Evolutionary conservation across 208 protist species (phyloP), one percentile per base, ranked within the genome.

Genomic region (Trypanosoma boissoni): DNA sequence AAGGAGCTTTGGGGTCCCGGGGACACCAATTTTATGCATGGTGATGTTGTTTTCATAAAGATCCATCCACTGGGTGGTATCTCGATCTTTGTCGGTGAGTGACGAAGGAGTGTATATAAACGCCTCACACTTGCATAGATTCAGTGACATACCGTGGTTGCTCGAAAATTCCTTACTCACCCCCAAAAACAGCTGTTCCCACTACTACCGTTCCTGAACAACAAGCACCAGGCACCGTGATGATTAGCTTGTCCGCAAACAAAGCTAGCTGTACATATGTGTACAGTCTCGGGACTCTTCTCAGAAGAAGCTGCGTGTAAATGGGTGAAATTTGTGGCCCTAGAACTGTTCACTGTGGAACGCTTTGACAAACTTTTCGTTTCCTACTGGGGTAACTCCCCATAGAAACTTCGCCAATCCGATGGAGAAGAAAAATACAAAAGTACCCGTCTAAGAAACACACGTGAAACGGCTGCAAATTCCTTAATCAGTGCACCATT

Each of bases 121-220:
- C 2, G 50, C 50, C 29, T 55, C 50, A 20, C 50, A 55, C 50
- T 55, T 55, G 9, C 9, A 23, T 20, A 29, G 50, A 23, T 55
- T 41, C 28, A 55, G 3, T 18, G 29, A 9, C 28, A 55, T 31
- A 37, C 29, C 50, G 28, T 55, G 9, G 27, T 55, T 16, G 1
- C 12, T 16, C 5, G 27, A 21, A 24, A 24, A 41, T 23, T 55
- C 4, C 23, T 37, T 12, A 6, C 34, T 4, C 2, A 5, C 5
- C 1, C 9, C 28, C 6, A 55, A n/a, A n/a, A 16, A 37, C 28
- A 8, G 10, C 9, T 3, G 16, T 55, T 5, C 27, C 50, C 12
- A 39, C 21, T 1, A n/a, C 27, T 21, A 41, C 29, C 23, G 14
- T 29, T 1, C 39, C 50, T 41, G 23, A 24, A 24, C 27, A 29